A percentile compares a stretch with the other conserved stretches of the same genome.
Evolutionary conservation across 1,139 yeast species (phyloP).

Genomic region (Pichia terricola): DNA sequence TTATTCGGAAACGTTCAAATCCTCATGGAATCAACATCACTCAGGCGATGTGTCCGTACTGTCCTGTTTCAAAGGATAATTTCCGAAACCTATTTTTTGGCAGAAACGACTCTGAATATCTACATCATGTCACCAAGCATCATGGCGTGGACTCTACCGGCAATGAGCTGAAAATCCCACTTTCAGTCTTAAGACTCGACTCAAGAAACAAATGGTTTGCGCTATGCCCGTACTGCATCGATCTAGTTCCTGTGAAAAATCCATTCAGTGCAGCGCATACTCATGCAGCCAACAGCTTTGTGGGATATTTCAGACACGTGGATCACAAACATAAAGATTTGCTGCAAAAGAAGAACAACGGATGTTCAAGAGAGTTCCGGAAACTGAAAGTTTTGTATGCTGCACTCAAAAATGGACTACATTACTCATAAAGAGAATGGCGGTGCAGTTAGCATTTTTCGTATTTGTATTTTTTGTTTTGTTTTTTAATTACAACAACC

Average conservation of each 20-base stretch:
- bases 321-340: constrained; percentile 11
- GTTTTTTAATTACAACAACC: too few species aligned
- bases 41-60: constrained; percentile 24
- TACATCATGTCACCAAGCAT: constrained; percentile 24
- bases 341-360: constrained; percentile 14
- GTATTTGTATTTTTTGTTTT: too few species aligned
- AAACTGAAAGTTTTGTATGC: background rate
- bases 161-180: constrained; percentile 18
- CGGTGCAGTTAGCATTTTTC: too few species aligned
- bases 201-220: constrained; percentile 12
- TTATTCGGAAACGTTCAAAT: too few species aligned
- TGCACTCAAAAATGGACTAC: background rate
- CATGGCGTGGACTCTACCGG: constrained; percentile 26
- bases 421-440: too few species aligned
- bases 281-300: constrained; percentile 14
- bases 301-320: constrained; percentile 19
- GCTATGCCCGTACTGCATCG: constrained; percentile 16
- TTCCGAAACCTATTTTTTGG: constrained; percentile 15
- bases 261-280: constrained; percentile 6
- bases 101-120: constrained; percentile 22
- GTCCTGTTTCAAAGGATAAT: constrained; percentile 9
- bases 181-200: constrained; percentile 4
- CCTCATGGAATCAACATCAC: too few species aligned
- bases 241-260: constrained; percentile 14
- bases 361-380: constrained; percentile 4